These are phyloP conservation scores for Anthracocystis setariae DNA, from an alignment of 1,284 basidiomycete species.

Conservation along the genomic window DNA sequence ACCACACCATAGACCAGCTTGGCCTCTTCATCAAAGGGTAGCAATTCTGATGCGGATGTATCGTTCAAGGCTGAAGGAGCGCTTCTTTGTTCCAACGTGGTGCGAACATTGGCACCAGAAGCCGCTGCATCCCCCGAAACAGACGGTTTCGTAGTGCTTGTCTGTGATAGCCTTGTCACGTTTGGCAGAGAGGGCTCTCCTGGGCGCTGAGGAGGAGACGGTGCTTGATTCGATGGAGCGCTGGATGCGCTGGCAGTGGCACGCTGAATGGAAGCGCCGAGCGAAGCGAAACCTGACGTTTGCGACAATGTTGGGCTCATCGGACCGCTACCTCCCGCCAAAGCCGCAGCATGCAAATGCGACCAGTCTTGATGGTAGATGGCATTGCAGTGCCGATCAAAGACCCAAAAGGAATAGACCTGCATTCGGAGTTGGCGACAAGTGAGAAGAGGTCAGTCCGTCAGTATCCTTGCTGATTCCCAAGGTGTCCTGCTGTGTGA, in stretches of 20 bases:
- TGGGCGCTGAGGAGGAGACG: slow-evolving; percentile 23
- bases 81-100: slow-evolving; percentile 6
- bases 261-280: slow-evolving; percentile 56
- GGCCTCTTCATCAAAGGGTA: slow-evolving; percentile 92
- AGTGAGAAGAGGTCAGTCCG: not conserved
- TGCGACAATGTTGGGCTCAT: slow-evolving; percentile 33
- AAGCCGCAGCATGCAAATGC: slow-evolving; percentile 41
- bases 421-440: slow-evolving; percentile 6
- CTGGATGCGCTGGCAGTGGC: slow-evolving; percentile 30
- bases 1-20: slow-evolving; percentile 98
- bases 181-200: slow-evolving; percentile 37
- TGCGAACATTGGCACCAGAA: not conserved
- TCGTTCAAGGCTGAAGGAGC: slow-evolving; percentile 11
- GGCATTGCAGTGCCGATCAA: slow-evolving; percentile 63
- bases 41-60: slow-evolving; percentile 22
- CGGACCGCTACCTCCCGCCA: slow-evolving; percentile 11
- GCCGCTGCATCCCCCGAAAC: not conserved
- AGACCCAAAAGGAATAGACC: slow-evolving; percentile 66
- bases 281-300: slow-evolving; percentile 45
- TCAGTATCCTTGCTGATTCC: not conserved
- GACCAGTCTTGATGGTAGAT: slow-evolving; percentile 67
- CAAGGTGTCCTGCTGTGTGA: not conserved
- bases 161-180: slow-evolving; percentile 25
- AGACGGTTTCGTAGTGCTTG: not conserved
- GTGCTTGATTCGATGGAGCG: slow-evolving; percentile 6